These are phyloP conservation scores for Penicillium egyptiacum DNA, from an alignment of 495 filamentous ascomycete genomes.

Conservation along the genomic window DNA sequence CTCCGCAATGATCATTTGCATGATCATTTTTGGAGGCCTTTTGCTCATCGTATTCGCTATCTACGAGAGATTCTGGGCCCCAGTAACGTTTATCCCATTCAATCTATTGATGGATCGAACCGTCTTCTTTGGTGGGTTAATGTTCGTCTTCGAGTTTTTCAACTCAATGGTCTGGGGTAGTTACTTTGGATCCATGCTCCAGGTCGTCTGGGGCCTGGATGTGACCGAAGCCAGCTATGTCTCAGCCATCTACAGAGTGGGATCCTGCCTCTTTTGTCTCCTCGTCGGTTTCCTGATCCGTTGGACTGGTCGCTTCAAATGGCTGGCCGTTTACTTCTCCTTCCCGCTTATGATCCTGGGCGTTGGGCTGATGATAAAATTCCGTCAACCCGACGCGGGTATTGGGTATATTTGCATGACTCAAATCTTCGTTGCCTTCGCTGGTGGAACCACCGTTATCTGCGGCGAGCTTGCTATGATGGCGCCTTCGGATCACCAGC, in stretches of 20 bases:
- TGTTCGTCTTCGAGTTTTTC: conserved; percentile 52
- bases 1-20: conserved; percentile 48
- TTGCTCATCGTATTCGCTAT: conserved; percentile 52
- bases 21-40: conserved; percentile 52
- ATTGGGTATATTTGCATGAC: conserved; percentile 67
- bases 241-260: conserved; percentile 46
- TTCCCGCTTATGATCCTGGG: conserved; percentile 56
- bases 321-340: conserved; percentile 49
- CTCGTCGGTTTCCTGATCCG: conserved; percentile 54
- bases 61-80: conserved; percentile 53
- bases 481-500: conserved; percentile 59
- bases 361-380: conserved; percentile 58
- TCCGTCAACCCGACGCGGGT: conserved; percentile 54
- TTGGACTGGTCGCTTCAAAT: conserved; percentile 50
- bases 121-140: conserved; percentile 53
- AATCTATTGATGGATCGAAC: conserved; percentile 57
- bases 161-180: conserved; percentile 38
- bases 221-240: conserved; percentile 54
- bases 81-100: conserved; percentile 55
- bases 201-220: conserved; percentile 59
- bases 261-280: conserved; percentile 41
- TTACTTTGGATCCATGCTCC: conserved; percentile 62
- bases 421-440: conserved; percentile 66
- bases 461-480: conserved; percentile 63
- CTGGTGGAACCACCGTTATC: conserved; percentile 56